These are phyloP conservation scores for Aspergillus thermomutatus DNA, from an alignment of 2,329 filamentous ascomycete genomes.

Conservation along the genomic window DNA sequence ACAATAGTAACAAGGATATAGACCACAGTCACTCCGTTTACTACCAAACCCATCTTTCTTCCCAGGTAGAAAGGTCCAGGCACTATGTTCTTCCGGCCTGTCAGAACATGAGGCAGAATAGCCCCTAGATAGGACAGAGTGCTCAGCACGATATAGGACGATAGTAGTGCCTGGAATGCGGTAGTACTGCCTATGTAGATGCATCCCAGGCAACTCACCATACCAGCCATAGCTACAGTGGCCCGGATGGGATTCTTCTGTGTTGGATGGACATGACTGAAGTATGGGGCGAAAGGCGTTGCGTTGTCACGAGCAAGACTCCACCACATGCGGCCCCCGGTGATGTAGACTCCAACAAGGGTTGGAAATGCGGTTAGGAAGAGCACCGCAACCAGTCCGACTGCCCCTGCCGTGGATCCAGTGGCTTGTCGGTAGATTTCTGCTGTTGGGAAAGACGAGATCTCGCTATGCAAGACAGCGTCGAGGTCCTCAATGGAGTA, in stretches of 20 bases:
- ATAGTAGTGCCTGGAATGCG: constrained; percentile 66
- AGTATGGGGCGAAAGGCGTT: constrained; percentile 49
- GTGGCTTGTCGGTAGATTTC: constrained; percentile 64
- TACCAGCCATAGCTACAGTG: constrained; percentile 48
- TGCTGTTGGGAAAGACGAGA: constrained; percentile 57
- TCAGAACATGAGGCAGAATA: constrained; percentile 57
- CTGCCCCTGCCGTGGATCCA: constrained; percentile 48
- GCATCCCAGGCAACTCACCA: constrained; percentile 56
- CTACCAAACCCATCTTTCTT: constrained; percentile 44
- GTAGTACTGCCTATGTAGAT: constrained; percentile 66
- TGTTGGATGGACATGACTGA: constrained; percentile 46
- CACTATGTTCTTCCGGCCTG: constrained; percentile 42
- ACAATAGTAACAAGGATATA: constrained; percentile 62
- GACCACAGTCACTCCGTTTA: constrained; percentile 52
- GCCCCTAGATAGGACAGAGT: constrained; percentile 60
- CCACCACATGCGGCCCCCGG: constrained; percentile 58
- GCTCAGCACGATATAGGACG: constrained; percentile 55
- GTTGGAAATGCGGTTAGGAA: constrained; percentile 53
- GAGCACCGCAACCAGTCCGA: constrained; percentile 53
- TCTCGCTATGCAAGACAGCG: constrained; percentile 48
- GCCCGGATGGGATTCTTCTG: constrained; percentile 55
- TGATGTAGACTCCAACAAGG: constrained; percentile 54
- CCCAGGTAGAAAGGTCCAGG: constrained; percentile 60
- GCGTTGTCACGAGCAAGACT: constrained; percentile 58
- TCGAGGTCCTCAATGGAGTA: constrained; percentile 43